Base-by-base conservation (phyloP, 2,329 filamentous ascomycete species). In the Alternaria alternata region DNA sequence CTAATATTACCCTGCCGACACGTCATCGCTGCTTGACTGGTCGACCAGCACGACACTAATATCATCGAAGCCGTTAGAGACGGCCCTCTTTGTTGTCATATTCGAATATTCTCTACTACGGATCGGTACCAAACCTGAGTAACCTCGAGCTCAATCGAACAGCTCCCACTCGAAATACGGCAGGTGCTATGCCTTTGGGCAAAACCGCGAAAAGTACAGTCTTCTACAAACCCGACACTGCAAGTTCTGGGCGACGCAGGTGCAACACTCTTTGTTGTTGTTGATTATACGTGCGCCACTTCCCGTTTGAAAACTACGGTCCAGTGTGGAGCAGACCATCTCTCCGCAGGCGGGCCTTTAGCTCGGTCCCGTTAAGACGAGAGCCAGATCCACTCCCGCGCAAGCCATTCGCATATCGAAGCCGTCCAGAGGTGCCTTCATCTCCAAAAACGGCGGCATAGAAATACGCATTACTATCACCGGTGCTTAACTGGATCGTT, bases 51-150 rank as follows among this genome's bases (percentile, higher is more conserved):
- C 54, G 61, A 51, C 62, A 54, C 63, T 70, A 64, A 42, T 51
- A 28, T 41, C 36, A 52, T 48, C 52, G 32, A 61, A 62, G 47
- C 57, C 56, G 43, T 56, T 53, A 44, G 48, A 47, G 59, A 66
- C 67, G 55, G 58, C 43, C 49, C 56, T 60, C 65, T 65, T 60
- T 63, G 60, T 68, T 54, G 41, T 51, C 57, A 62, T 53, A 12
- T 39, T 28, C 24, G 30, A 32, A 57, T 51, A 44, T 38, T 30
- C 34, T 56, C 59, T 60, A 67, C 68, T 66, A 66, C 67, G 67
- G 67, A 69, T 65, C 67, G 52, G 51, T 57, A 41, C 61, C 61
- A 57, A 49, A 57, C 48, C 53, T 48, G 30, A 42, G 32, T 18
- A 30, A 22, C 20, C 32, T 34, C 46, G 26, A 9, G 36, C 42